Conservation (phyloP, 768 basidiomycete species). For the Tulasnella sp. region DNA sequence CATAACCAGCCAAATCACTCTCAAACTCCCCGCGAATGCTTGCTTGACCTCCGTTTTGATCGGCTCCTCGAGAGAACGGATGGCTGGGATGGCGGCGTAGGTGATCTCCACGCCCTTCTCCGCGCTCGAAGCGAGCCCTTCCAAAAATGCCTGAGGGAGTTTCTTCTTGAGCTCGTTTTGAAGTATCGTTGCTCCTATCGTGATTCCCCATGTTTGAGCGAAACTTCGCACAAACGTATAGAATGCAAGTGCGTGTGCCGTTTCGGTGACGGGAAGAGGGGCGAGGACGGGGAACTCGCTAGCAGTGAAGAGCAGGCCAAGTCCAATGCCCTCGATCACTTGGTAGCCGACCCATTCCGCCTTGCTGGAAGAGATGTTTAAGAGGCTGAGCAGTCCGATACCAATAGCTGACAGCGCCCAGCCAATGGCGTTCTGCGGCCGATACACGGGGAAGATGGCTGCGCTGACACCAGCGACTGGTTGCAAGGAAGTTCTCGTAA, state of each 20-base stretch:
- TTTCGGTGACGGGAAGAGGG: conserved; percentile 35
- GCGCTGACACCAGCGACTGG: conserved; percentile 47
- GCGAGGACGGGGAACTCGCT: conserved; percentile 44
- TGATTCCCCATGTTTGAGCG: conserved; percentile 41
- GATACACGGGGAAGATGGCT: conserved; percentile 46
- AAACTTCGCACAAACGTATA: conserved; percentile 43
- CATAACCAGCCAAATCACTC: conserved; percentile 42
- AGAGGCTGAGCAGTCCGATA: conserved; percentile 45
- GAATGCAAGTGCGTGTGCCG: conserved; percentile 38
- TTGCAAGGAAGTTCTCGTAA: neutral
- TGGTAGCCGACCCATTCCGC: conserved; percentile 32
- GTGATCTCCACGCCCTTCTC: conserved; percentile 45
- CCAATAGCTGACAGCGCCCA: conserved; percentile 48
- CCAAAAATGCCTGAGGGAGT: conserved; percentile 50
- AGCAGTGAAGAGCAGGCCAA: conserved; percentile 34
- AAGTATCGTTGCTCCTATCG: conserved; percentile 55
- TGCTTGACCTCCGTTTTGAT: conserved; percentile 11
- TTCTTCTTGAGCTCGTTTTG: conserved; percentile 53
- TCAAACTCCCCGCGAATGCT: conserved; percentile 36
- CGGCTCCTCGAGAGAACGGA: conserved; percentile 29
- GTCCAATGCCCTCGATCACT: conserved; percentile 30
- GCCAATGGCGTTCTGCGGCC: conserved; percentile 45
- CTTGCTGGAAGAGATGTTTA: neutral
- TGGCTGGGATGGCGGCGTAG: conserved; percentile 38
- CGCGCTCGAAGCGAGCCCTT: conserved; percentile 11